Evolutionary conservation across 192 early-diverging fungal species (phyloP).

Genomic region (Backusella australiensis): DNA sequence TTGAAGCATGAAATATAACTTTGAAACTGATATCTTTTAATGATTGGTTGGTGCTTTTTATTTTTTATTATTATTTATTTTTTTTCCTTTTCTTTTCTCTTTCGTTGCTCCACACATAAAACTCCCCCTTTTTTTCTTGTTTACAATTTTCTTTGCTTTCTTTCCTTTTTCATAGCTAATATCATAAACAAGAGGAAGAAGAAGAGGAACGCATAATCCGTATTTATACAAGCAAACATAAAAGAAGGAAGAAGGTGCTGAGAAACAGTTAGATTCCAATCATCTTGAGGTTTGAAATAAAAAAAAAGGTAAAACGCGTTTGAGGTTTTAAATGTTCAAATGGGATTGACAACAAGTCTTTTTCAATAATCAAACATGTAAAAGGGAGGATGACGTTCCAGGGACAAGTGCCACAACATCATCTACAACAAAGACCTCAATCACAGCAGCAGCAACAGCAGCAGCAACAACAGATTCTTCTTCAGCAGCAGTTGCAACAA

Average conservation of each 20-base stretch:
- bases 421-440: constrained; percentile 4
- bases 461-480: neutral
- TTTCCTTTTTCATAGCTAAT: neutral
- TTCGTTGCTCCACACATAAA: neutral
- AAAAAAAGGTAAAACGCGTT: neutral
- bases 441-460: neutral
- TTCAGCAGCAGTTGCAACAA: neutral
- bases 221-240: neutral
- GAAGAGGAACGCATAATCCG: neutral
- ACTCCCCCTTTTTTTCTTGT: neutral
- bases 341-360: constrained; percentile 7
- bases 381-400: constrained; percentile 3
- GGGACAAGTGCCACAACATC: constrained; percentile 5
- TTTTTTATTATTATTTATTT: neutral
- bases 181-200: neutral
- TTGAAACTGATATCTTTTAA: constrained; percentile 22
- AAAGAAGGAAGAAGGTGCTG: neutral
- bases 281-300: neutral
- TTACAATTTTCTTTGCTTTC: neutral
- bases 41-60: constrained; percentile 47
- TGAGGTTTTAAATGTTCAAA: constrained; percentile 1
- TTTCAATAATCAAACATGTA: neutral
- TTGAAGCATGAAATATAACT: neutral
- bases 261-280: neutral
- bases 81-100: neutral